Conservation (phyloP, 306 rosid genomes). For the Vigna reflexopilosa region DNA sequence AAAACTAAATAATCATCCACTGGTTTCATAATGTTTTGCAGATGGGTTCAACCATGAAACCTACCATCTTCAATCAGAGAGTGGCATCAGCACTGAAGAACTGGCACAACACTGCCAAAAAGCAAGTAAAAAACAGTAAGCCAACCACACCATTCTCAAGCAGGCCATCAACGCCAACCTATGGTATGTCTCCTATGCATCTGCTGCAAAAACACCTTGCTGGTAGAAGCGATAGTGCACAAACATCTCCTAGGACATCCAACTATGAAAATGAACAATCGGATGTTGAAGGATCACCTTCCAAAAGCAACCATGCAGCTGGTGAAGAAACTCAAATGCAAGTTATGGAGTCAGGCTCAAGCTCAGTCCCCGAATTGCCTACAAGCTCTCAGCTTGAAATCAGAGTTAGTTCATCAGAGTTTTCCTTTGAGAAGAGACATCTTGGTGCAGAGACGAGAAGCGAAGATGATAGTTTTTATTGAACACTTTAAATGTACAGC, state of each 20-base stretch:
- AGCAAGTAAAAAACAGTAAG: constrained; percentile 46
- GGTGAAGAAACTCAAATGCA: constrained; percentile 34
- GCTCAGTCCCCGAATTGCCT: constrained; percentile 40
- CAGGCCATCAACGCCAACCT: constrained; percentile 62
- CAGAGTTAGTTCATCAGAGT: constrained; percentile 34
- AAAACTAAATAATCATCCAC: neutral
- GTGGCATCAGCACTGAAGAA: constrained; percentile 66
- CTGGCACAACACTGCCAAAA: constrained; percentile 68
- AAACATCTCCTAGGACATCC: constrained; percentile 54
- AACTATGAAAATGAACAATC: constrained; percentile 50
- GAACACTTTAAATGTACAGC: constrained; percentile 22
- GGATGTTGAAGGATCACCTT: constrained; percentile 52
- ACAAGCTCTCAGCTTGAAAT: constrained; percentile 48
- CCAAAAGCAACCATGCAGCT: constrained; percentile 38
- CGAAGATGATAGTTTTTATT: neutral
- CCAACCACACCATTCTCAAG: constrained; percentile 63
- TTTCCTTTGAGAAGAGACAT: constrained; percentile 55
- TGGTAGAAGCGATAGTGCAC: constrained; percentile 44
- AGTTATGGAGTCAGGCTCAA: constrained; percentile 35
- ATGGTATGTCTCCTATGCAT: constrained; percentile 73
- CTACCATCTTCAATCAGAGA: constrained; percentile 64
- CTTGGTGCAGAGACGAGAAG: neutral
- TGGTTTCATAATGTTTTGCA: constrained; percentile 40
- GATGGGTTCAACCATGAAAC: constrained; percentile 86
- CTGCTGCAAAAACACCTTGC: constrained; percentile 53